Percentiles rank a stretch among this genome's conserved stretches.
These are phyloP conservation scores for Exophiala sp. DNA, from an alignment of 2,329 filamentous ascomycete genomes.

Conservation along the genomic window DNA sequence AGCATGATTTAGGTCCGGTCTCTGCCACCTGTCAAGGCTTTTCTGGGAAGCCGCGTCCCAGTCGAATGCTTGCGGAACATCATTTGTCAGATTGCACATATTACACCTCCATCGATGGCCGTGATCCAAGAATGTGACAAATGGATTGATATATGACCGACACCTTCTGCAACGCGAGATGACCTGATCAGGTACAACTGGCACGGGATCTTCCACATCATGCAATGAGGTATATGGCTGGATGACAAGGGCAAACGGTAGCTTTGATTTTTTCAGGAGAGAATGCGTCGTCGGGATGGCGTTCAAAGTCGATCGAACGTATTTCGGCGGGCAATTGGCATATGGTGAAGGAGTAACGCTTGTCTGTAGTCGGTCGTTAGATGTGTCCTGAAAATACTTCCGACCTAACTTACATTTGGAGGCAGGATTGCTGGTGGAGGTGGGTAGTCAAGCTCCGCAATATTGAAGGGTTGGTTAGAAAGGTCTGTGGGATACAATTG, in stretches of 20 bases:
- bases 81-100: conserved; percentile 98
- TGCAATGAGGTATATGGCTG: conserved; percentile 92
- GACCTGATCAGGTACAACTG: conserved; percentile 91
- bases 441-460: conserved; percentile 83
- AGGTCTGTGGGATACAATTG: conserved; percentile 90
- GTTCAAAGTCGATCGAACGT: conserved; percentile 91
- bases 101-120: conserved; percentile 98
- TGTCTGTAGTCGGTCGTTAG: conserved; percentile 57
- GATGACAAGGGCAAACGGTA: conserved; percentile 92
- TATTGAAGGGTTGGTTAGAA: conserved; percentile 88
- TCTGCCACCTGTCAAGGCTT: conserved; percentile 85
- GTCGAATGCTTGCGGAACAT: conserved; percentile 98
- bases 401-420: conserved; percentile 68
- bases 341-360: conserved; percentile 87
- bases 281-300: conserved; percentile 89
- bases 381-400: neutral
- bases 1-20: conserved; percentile 90
- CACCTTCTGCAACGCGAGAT: conserved; percentile 96
- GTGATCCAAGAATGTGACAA: conserved; percentile 92
- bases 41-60: conserved; percentile 94
- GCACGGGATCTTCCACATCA: conserved; percentile 85
- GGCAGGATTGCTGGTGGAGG: conserved; percentile 89
- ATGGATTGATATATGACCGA: conserved; percentile 96
- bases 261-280: conserved; percentile 90
- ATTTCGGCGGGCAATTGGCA: conserved; percentile 90